Evolutionary conservation across 805 yeast genomes (phyloP).

Genomic region (Candida cerambycidarum): DNA sequence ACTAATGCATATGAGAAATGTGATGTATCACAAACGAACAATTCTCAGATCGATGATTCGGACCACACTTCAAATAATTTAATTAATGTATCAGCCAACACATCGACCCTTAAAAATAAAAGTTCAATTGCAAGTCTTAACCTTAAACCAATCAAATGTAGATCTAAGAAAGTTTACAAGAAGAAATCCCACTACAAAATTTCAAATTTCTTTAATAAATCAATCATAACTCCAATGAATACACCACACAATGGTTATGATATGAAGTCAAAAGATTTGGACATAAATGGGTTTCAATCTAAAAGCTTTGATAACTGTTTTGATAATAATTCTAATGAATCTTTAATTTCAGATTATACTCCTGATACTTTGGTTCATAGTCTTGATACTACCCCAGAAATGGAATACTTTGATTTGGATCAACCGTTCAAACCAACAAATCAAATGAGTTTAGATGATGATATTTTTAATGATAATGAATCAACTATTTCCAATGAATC

Average conservation of each 20-base stretch:
- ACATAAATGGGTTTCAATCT: too few relatives aligned
- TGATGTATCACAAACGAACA: too few relatives aligned
- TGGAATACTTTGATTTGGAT: constrained; percentile 9
- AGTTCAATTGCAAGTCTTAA: constrained; percentile 36
- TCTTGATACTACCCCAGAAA: constrained; percentile 15
- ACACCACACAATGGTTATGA: not conserved
- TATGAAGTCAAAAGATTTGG: not conserved
- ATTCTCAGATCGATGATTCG: too few relatives aligned
- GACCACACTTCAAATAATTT: too few relatives aligned
- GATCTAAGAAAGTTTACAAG: constrained; percentile 30
- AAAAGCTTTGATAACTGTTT: not conserved
- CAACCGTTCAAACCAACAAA: not conserved
- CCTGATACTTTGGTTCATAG: constrained; percentile 9
- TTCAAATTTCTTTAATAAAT: constrained; percentile 36
- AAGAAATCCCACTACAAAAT: constrained; percentile 43
- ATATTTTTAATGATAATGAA: constrained; percentile 14
- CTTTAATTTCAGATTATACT: constrained; percentile 1
- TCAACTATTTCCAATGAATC: constrained; percentile 12
- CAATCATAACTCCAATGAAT: constrained; percentile 5
- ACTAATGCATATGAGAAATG: too few relatives aligned
- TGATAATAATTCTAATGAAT: constrained; percentile 1
- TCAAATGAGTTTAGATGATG: not conserved
- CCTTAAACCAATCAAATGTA: constrained; percentile 42
- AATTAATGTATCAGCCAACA: too few relatives aligned
- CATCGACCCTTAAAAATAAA: constrained; percentile 11